Conservation (phyloP, 495 filamentous ascomycete species). For the Clohesyomyces aquaticus region DNA sequence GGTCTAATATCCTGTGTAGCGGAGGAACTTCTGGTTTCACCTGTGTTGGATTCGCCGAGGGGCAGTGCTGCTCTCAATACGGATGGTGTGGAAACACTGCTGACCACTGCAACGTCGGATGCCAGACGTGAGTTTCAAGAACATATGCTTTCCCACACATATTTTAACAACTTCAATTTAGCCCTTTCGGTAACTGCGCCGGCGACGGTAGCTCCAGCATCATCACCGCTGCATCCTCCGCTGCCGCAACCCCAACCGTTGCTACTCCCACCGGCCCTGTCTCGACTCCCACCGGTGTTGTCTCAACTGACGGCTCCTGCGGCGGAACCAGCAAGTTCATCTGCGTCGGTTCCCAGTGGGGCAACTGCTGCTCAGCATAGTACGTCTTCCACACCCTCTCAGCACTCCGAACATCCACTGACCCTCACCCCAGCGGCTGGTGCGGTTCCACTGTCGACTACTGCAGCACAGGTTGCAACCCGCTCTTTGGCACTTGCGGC, state of each 20-base stretch:
- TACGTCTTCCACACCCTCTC: too few species aligned
- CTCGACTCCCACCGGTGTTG: neutral
- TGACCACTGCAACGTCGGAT: neutral
- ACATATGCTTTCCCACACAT: too few species aligned
- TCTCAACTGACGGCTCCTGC: slow-evolving; percentile 6
- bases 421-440: too few species aligned
- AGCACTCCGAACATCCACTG: too few species aligned
- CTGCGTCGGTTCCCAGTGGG: too few species aligned
- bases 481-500: slow-evolving; percentile 54
- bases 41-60: slow-evolving; percentile 25
- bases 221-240: neutral
- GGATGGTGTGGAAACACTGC: neutral
- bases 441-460: slow-evolving; percentile 48
- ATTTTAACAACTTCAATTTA: too few species aligned
- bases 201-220: neutral
- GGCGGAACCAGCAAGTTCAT: too few species aligned
- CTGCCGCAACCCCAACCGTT: neutral
- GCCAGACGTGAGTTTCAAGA: too few species aligned
- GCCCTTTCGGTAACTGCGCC: neutral
- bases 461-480: slow-evolving; percentile 57
- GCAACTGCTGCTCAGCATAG: too few species aligned
- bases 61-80: slow-evolving; percentile 21
- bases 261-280: neutral
- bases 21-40: slow-evolving; percentile 31
- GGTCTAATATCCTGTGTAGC: neutral